Percentiles rank a stretch among this genome's conserved stretches.
Conservation (phyloP, 495 filamentous ascomycete species). For the Penicillium cataractarum region DNA sequence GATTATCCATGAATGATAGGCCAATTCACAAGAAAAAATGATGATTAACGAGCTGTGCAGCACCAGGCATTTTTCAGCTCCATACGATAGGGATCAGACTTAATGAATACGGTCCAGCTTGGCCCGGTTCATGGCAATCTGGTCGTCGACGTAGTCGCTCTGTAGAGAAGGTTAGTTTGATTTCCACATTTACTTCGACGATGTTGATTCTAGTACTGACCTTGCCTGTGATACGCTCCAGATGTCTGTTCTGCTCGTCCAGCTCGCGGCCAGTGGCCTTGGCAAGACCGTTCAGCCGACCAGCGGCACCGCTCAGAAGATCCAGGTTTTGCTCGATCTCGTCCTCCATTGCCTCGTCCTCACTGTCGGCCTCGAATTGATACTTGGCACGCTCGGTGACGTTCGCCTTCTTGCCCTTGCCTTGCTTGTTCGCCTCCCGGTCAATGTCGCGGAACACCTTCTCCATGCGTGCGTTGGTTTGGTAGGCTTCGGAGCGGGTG, state of each 20-base stretch:
- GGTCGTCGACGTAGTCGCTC: constrained; percentile 73
- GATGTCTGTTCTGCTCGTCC: constrained; percentile 72
- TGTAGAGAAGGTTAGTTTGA: constrained; percentile 38
- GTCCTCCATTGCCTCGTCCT: constrained; percentile 76
- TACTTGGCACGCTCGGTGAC: constrained; percentile 73
- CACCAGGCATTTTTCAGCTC: constrained; percentile 41
- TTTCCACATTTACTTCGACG: neutral
- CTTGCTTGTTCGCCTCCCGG: constrained; percentile 39
- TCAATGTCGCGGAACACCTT: constrained; percentile 59
- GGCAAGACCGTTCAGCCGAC: constrained; percentile 67
- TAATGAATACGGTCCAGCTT: constrained; percentile 65
- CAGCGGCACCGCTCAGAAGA: constrained; percentile 60
- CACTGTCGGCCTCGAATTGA: constrained; percentile 77
- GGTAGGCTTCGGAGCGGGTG: constrained; percentile 66
- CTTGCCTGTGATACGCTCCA: constrained; percentile 75
- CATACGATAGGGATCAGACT: constrained; percentile 9
- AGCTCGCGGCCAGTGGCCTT: constrained; percentile 72
- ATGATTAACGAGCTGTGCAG: constrained; percentile 32
- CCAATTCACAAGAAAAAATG: constrained; percentile 11
- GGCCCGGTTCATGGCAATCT: constrained; percentile 69
- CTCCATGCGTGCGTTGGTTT: constrained; percentile 61
- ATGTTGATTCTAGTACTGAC: constrained; percentile 37
- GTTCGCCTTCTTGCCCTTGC: constrained; percentile 50
- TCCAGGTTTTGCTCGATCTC: constrained; percentile 70
- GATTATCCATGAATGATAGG: constrained; percentile 15